Percentiles rank a stretch among this genome's conserved stretches.
Evolutionary conservation across 1,284 basidiomycete species (phyloP).

Genomic region (Fomitopsis pinicola): DNA sequence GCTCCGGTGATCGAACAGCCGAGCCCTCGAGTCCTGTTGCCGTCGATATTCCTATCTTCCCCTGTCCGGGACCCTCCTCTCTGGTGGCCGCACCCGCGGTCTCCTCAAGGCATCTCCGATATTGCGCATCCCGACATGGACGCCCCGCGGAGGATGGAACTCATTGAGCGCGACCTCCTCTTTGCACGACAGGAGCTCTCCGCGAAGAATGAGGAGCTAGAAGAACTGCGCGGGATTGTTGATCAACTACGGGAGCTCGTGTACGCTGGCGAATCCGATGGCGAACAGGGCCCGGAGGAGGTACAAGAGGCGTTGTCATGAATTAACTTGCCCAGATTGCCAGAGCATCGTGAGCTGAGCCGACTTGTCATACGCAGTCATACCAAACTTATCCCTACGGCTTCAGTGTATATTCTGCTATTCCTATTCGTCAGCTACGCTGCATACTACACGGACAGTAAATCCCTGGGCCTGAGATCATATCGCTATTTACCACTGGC

Average conservation of each 20-base stretch:
- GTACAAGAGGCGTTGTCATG: too few relatives aligned
- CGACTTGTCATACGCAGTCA: too few relatives aligned
- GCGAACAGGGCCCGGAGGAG: neutral
- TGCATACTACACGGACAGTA: too few relatives aligned
- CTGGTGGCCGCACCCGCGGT: slow-evolving; percentile 3
- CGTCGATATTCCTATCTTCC: neutral
- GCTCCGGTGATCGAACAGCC: neutral
- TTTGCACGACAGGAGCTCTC: slow-evolving; percentile 16
- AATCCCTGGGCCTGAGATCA: too few relatives aligned
- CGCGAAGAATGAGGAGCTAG: slow-evolving; percentile 18
- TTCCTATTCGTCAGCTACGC: too few relatives aligned
- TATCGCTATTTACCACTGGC: too few relatives aligned
- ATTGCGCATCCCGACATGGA: slow-evolving; percentile 5
- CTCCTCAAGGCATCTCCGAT: neutral
- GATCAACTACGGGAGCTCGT: slow-evolving; percentile 9
- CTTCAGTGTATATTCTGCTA: too few relatives aligned
- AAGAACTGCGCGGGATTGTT: slow-evolving; percentile 17
- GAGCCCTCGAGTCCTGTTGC: neutral
- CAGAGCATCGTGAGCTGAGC: too few relatives aligned
- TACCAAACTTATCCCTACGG: too few relatives aligned
- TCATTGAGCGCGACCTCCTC: slow-evolving; percentile 20
- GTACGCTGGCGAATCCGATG: neutral
- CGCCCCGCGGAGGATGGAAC: slow-evolving; percentile 13
- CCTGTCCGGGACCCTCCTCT: slow-evolving; percentile 1
- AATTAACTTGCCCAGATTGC: too few relatives aligned